These are phyloP conservation scores for Fusarium guadeloupense DNA, from an alignment of 2,329 filamentous ascomycete species.

Conservation along the genomic window DNA sequence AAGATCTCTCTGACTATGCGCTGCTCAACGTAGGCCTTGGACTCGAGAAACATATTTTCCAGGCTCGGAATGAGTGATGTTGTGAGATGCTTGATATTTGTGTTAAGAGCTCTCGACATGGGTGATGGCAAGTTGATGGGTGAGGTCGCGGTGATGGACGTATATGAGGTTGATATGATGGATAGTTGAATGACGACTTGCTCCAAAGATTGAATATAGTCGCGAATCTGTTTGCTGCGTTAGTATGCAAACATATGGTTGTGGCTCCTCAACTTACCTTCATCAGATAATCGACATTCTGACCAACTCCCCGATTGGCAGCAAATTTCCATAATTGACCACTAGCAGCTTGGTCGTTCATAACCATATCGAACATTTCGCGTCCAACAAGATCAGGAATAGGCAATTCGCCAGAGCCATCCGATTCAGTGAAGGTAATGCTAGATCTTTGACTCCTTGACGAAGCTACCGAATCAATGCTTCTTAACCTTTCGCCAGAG, in stretches of 20 bases:
- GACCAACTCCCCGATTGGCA: constrained; percentile 55
- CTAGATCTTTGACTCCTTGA: constrained; percentile 40
- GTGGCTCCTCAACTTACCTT: constrained; percentile 49
- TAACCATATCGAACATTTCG: constrained; percentile 60
- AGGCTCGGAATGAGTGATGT: constrained; percentile 56
- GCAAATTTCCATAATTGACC: constrained; percentile 60
- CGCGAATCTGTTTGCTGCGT: constrained; percentile 49
- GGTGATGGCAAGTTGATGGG: constrained; percentile 54
- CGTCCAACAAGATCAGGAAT: constrained; percentile 59
- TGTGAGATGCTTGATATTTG: constrained; percentile 58
- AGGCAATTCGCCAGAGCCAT: constrained; percentile 39
- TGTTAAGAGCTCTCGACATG: constrained; percentile 53
- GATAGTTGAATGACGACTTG: constrained; percentile 53
- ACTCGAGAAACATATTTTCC: constrained; percentile 55
- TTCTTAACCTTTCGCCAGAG: constrained; percentile 39
- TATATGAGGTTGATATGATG: constrained; percentile 55
- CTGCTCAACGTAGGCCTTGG: constrained; percentile 55
- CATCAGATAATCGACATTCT: constrained; percentile 62
- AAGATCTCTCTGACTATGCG: constrained; percentile 58
- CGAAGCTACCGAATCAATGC: constrained; percentile 43
- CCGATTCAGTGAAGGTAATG: constrained; percentile 41
- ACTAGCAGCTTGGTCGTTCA: constrained; percentile 58
- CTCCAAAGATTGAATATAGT: constrained; percentile 56
- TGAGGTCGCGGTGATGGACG: constrained; percentile 53
- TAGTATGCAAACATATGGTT: neutral